Conservation (phyloP, 2,329 filamentous ascomycete species). For the Capronia americana region DNA sequence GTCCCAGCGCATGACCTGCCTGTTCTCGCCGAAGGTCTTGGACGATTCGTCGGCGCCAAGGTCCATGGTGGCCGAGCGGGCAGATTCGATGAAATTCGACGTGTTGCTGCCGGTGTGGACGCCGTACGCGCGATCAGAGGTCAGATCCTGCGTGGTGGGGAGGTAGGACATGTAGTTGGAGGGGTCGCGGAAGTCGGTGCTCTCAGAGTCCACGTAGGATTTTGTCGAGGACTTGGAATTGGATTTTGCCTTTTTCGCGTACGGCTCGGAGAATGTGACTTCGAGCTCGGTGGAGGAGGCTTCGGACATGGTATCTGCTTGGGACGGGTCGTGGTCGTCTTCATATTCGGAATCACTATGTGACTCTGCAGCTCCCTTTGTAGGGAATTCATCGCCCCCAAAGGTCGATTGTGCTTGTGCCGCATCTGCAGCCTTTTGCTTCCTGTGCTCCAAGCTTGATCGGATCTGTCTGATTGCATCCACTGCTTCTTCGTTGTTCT, state of each 20-base stretch:
- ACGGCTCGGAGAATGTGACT: constrained; percentile 68
- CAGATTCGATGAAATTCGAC: constrained; percentile 84
- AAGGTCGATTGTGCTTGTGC: constrained; percentile 40
- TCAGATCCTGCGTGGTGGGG: constrained; percentile 77
- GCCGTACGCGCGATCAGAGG: constrained; percentile 90
- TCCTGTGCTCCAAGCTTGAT: constrained; percentile 51
- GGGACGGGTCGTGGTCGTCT: constrained; percentile 22
- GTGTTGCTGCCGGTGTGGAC: constrained; percentile 79
- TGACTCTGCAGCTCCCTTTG: constrained; percentile 37
- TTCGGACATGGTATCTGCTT: constrained; percentile 60
- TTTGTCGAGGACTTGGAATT: constrained; percentile 48
- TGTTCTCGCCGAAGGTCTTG: constrained; percentile 78
- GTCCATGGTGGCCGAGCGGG: constrained; percentile 85
- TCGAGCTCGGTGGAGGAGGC: constrained; percentile 70
- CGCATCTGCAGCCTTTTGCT: constrained; percentile 45
- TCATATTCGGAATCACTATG: constrained; percentile 49
- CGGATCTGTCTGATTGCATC: constrained; percentile 55
- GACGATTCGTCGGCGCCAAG: constrained; percentile 85
- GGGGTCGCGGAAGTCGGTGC: constrained; percentile 73
- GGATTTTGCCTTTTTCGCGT: constrained; percentile 44
- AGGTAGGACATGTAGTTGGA: constrained; percentile 98
- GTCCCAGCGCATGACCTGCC: constrained; percentile 89
- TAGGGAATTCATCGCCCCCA: constrained; percentile 48
- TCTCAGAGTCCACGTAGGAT: constrained; percentile 56
- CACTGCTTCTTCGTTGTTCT: constrained; percentile 71